These are phyloP conservation scores for Trichoderma atroviride DNA, from an alignment of 2,329 filamentous ascomycete genomes.

Conservation along the genomic window DNA sequence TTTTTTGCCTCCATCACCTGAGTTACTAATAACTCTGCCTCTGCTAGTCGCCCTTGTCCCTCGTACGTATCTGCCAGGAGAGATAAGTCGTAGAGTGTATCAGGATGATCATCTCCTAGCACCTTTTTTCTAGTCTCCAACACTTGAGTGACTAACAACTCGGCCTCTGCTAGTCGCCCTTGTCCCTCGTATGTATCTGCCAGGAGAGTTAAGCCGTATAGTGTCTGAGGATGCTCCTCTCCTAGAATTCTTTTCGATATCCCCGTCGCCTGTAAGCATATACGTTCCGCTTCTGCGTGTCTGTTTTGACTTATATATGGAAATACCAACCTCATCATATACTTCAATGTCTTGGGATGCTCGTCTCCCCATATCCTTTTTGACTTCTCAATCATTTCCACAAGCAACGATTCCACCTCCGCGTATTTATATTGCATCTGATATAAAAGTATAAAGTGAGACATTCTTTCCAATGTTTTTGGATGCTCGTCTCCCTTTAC, in stretches of 20 bases:
- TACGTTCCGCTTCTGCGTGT: neutral
- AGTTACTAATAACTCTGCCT: neutral
- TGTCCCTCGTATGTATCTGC: neutral
- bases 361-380: neutral
- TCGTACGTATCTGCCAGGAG: too few species aligned
- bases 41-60: neutral
- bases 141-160: neutral
- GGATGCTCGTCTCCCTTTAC: neutral
- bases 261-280: neutral
- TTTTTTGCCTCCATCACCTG: neutral
- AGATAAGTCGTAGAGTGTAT: too few species aligned
- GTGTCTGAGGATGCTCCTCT: neutral
- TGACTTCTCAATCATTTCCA: neutral
- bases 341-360: neutral
- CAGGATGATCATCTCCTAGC: neutral
- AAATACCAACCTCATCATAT: too few species aligned
- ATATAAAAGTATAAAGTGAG: neutral
- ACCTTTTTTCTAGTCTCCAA: neutral
- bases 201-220: fast-evolving
- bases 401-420: neutral
- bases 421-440: neutral
- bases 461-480: neutral
- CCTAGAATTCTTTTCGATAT: neutral
- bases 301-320: too few species aligned
- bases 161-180: neutral